Conservation (phyloP, 2,329 filamentous ascomycete species). For the Xylariales sp. region DNA sequence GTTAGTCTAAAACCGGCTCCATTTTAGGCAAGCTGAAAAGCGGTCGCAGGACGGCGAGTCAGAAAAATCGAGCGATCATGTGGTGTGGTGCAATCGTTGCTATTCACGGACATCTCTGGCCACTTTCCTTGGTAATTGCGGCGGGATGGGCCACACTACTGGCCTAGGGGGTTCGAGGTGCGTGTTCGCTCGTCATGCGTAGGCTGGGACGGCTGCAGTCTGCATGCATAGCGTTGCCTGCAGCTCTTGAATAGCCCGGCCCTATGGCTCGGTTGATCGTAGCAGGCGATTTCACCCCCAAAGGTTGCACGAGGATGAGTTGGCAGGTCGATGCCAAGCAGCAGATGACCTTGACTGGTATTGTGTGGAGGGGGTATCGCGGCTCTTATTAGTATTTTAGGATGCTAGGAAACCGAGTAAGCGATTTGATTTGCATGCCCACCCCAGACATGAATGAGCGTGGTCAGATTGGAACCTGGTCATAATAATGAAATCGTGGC, state of each 20-base stretch:
- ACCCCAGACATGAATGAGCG: slow-evolving; percentile 12
- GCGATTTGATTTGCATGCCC: slow-evolving; percentile 17
- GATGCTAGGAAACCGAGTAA: not conserved
- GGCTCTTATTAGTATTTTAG: slow-evolving; percentile 18
- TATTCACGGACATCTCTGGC: slow-evolving; percentile 33
- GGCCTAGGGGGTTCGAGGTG: slow-evolving; percentile 28
- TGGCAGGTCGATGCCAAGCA: slow-evolving; percentile 33
- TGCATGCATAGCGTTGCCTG: slow-evolving; percentile 38
- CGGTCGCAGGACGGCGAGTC: slow-evolving; percentile 23
- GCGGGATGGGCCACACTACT: slow-evolving; percentile 33
- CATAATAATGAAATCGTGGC: slow-evolving; percentile 25
- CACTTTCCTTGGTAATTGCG: slow-evolving; percentile 29
- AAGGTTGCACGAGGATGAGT: slow-evolving; percentile 32
- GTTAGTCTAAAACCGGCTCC: slow-evolving; percentile 13
- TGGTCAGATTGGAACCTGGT: slow-evolving; percentile 16
- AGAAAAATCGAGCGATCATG: slow-evolving; percentile 35
- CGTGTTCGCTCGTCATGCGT: slow-evolving; percentile 32
- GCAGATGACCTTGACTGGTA: slow-evolving; percentile 36
- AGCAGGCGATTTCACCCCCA: slow-evolving; percentile 25
- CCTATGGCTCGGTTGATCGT: slow-evolving; percentile 36
- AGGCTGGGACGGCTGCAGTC: slow-evolving; percentile 36
- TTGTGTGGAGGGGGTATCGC: slow-evolving; percentile 23
- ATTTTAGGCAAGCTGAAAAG: slow-evolving; percentile 22
- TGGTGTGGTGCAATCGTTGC: slow-evolving; percentile 34
- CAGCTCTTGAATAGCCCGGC: slow-evolving; percentile 37